Evolutionary conservation across 2,329 filamentous ascomycete species (phyloP), one percentile per base, ranked within the genome.

Genomic region (Alternaria conjuncta): DNA sequence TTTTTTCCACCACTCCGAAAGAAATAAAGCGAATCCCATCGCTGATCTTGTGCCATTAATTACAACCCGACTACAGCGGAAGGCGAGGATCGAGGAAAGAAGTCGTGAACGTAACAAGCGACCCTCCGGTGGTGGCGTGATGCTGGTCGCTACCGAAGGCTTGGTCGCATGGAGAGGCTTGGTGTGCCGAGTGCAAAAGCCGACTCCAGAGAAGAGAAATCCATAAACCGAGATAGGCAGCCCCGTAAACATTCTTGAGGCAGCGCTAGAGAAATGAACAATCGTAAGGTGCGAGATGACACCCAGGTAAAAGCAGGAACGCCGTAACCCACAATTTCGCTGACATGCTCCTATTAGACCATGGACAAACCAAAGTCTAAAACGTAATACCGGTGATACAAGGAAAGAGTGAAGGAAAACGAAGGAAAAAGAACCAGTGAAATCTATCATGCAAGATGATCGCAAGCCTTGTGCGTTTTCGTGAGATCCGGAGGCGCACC

Each of bases 381-480:
- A 68, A 72, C 67, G 61, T 67, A 59, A 67, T 65, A 66, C 60
- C 62, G 61, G 62, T 58, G 69, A 71, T 57, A 71, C 63, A 72
- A 72, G 65, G 67, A 65, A 72, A 66, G 67, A 65, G 69, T 30
- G 60, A 69, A 70, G 72, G 63, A 64, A 71, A 66, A 68, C 7
- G 21, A 68, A 60, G 63, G 58, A 66, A 66, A 62, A 60, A 60
- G 30, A 41, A 65, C 45, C 46, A 55, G 68, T 72, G 58, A 67
- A 78, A 79, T 80, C 78, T 80, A 80, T 78, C 73, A 77, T 80
- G 77, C 77, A 78, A 73, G 66, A 78, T 77, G 71, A 69, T 75
- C 71, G 73, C 74, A 75, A 71, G 69, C 67, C 70, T 71, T 71
- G 63, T 75, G 73, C 71, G 66, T 73, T 79, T 78, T 79, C 75